phyloP scores from a whole-genome alignment of 225 moss, liverwort and hornwort genomes.

The Ulota crispa region DNA sequence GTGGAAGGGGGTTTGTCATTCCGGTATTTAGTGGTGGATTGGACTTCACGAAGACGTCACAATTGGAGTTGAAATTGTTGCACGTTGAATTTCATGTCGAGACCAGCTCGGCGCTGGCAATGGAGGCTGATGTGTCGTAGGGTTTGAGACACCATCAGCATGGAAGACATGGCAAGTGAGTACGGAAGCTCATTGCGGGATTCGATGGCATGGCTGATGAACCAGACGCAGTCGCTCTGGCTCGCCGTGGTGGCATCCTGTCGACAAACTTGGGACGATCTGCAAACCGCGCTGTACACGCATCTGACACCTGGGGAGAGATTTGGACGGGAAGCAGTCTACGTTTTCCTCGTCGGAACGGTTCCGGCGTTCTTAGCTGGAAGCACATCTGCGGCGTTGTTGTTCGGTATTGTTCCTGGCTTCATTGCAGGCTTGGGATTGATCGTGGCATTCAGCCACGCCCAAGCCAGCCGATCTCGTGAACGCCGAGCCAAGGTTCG shows the following conservation, averaged over 20 bases:
- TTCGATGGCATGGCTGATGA: slow-evolving; percentile 31
- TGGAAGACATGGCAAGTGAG: slow-evolving; percentile 23
- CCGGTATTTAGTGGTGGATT: background rate
- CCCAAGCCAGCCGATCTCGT: slow-evolving; percentile 44
- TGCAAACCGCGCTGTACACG: slow-evolving; percentile 22
- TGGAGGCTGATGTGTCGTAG: slow-evolving; percentile 3
- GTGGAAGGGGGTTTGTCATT: background rate
- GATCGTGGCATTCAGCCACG: slow-evolving; percentile 44
- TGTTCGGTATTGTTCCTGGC: slow-evolving; percentile 40
- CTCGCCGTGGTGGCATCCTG: slow-evolving; percentile 9
- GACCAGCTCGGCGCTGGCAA: background rate
- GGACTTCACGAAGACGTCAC: background rate
- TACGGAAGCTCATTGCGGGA: slow-evolving; percentile 17
- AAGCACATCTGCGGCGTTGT: slow-evolving; percentile 40
- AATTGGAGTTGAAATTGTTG: slow-evolving; percentile 10
- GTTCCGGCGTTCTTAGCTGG: slow-evolving; percentile 47
- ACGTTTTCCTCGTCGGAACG: slow-evolving; percentile 40
- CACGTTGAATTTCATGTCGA: background rate
- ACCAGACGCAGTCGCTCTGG: slow-evolving; percentile 19
- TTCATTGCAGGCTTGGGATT: slow-evolving; percentile 55
- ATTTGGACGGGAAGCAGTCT: slow-evolving; percentile 47
- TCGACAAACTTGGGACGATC: slow-evolving; percentile 35
- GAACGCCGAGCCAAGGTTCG: slow-evolving; percentile 54
- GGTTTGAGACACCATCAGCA: slow-evolving; percentile 8
- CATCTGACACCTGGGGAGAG: slow-evolving; percentile 36